Base-by-base conservation (phyloP, 2,329 filamentous ascomycete genomes). In the Phyllosticta ampelicida region DNA sequence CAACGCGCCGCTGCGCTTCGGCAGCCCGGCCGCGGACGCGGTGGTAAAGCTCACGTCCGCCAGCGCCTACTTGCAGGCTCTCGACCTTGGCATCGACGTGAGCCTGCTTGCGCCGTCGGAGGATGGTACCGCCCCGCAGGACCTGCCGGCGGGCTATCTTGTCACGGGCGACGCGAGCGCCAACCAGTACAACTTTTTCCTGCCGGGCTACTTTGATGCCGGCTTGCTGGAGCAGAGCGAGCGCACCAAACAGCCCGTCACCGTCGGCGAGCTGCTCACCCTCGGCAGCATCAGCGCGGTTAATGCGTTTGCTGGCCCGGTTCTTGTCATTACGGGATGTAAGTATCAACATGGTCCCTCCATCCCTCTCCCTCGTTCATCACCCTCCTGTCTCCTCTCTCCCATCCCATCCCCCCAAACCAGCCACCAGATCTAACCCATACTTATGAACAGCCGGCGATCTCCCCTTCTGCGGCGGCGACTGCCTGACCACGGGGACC, bases 381-480 rank as follows among this genome's bases (percentile, higher is more conserved):
- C 26, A 10, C 26, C 10, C 23, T 2, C 6, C 11, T 23, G 16
- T 26, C 50, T 18, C 36, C 36, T n/a, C 68, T 11, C 36, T 20
- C 49, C 19, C 23, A 3, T 8, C 23, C 23, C 23, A 26, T 26
- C 23, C 23, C 23, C 23, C 23, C 8, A 8, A 26, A 26, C 23
- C 23, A 3, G 4, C 19, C 16, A 19, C 16, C 36, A 5, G 3
- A 26, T n/a, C 21, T 53, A 19, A 53, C 51, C 1, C 21, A 10
- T 23, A 5, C 19, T n/a, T 23, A 5, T 9, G 3, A n/a, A 50
- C 51, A 16, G 62, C 66, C 28, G 59, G 64, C 28, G 69, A 72
- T 30, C 78, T 84, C 53, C 77, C 80, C 5, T 86, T 82, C 68
- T 86, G 84, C 60, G 84, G 83, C 3, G 80, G 82, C 23, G 78